These are phyloP conservation scores for Phialocephala sp. DNA, from an alignment of 2,329 filamentous ascomycete species.

Conservation along the genomic window DNA sequence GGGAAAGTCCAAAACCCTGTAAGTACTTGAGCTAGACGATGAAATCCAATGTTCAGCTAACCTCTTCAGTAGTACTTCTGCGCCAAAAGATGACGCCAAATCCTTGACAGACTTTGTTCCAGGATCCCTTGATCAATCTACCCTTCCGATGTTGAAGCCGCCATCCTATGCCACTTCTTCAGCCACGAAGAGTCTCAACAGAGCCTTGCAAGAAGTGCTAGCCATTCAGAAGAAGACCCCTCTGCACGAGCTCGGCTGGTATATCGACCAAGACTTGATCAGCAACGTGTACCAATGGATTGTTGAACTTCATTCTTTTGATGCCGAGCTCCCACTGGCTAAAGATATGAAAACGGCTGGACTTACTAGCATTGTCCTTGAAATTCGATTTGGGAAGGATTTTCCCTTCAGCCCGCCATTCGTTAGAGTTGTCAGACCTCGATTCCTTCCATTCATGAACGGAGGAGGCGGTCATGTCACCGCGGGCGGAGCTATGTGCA, in stretches of 20 bases:
- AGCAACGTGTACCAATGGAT: conserved; percentile 85
- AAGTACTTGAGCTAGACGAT: background rate
- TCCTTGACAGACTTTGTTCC: conserved; percentile 66
- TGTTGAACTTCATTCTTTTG: conserved; percentile 85
- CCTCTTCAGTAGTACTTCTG: background rate
- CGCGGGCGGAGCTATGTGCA: conserved; percentile 79
- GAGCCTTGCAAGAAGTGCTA: conserved; percentile 68
- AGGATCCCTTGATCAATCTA: conserved; percentile 65
- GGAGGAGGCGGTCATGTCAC: conserved; percentile 91
- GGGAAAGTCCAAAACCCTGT: conserved; percentile 15
- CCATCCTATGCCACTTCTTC: conserved; percentile 67
- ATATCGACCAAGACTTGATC: conserved; percentile 65
- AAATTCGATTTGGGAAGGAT: conserved; percentile 78
- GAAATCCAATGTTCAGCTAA: conserved; percentile 3
- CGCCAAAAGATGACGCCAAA: conserved; percentile 15
- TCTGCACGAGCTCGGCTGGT: conserved; percentile 78
- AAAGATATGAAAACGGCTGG: conserved; percentile 71
- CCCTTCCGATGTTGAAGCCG: conserved; percentile 66
- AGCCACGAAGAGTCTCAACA: conserved; percentile 67
- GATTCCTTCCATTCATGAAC: conserved; percentile 71
- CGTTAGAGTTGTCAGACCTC: conserved; percentile 80
- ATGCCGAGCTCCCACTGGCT: conserved; percentile 69
- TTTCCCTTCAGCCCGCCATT: conserved; percentile 85
- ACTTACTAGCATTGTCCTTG: conserved; percentile 74
- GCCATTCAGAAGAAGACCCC: conserved; percentile 66